phyloP scores from a whole-genome alignment of 306 rosid species.

The Urtica urens region DNA sequence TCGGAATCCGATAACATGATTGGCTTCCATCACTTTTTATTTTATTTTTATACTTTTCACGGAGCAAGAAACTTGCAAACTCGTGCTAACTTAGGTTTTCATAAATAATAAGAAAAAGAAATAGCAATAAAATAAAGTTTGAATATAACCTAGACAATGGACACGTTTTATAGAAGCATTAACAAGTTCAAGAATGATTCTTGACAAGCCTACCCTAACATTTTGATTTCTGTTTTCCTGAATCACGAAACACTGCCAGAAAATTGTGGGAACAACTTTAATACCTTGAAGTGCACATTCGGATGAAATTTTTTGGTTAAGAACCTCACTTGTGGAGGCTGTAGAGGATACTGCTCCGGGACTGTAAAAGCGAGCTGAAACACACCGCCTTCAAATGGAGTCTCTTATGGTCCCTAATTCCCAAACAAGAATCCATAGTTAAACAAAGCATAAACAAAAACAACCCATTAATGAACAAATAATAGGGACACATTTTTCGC shows the following conservation, averaged over 20 bases:
- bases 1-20: no score
- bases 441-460: not conserved
- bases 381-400: conserved; percentile 89
- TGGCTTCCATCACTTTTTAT: no score
- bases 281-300: conserved; percentile 94
- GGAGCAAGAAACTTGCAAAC: no score
- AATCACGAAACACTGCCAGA: no score
- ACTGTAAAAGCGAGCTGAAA: conserved; percentile 93
- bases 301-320: conserved; percentile 95
- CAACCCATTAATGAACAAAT: not conserved
- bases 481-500: no score
- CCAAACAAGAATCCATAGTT: conserved; percentile 4
- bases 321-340: conserved; percentile 98
- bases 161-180: no score
- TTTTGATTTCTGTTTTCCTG: no score
- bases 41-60: no score
- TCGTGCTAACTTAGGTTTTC: no score
- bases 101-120: not conserved
- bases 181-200: no score
- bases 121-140: not conserved
- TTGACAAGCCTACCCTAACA: no score
- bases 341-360: conserved; percentile 90
- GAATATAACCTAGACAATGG: no score
- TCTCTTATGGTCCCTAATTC: conserved; percentile 88
- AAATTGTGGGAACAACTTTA: not conserved